Evolutionary conservation across 371 early-diverging fungal species (phyloP).

Genomic region (Zopfochytrium polystomum): DNA sequence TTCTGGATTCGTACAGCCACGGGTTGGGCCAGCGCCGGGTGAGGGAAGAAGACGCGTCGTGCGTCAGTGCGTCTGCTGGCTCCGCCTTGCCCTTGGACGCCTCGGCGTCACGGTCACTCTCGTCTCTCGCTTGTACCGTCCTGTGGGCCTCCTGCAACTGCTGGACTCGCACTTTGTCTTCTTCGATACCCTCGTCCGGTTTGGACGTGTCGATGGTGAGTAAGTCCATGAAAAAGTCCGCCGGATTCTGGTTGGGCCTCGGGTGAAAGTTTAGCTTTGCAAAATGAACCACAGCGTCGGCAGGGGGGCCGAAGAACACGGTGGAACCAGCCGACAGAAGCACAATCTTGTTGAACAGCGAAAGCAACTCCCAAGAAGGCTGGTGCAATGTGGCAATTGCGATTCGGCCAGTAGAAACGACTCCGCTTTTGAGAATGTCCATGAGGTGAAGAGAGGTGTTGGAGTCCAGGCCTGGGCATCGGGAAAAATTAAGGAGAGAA

Average conservation of each 20-base stretch:
- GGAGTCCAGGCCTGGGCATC: slow-evolving; percentile 89
- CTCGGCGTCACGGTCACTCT: too few species aligned
- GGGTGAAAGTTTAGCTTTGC: slow-evolving; percentile 36
- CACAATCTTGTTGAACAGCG: slow-evolving; percentile 58
- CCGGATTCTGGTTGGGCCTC: too few species aligned
- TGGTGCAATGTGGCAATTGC: slow-evolving; percentile 90
- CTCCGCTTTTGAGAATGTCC: slow-evolving; percentile 51
- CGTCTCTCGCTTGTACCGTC: too few species aligned
- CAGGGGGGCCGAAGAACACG: slow-evolving; percentile 45
- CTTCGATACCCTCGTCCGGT: background rate
- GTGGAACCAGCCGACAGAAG: slow-evolving; percentile 54
- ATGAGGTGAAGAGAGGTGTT: too few species aligned
- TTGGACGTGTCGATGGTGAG: background rate
- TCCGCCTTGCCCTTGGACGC: too few species aligned
- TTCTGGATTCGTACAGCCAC: too few species aligned
- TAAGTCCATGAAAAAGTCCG: too few species aligned
- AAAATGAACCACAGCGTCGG: slow-evolving; percentile 47
- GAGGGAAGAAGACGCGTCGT: too few species aligned
- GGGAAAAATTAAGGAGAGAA: background rate
- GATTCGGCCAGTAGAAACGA: slow-evolving; percentile 51
- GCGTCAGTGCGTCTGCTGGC: too few species aligned
- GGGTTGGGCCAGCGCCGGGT: too few species aligned
- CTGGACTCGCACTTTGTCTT: background rate
- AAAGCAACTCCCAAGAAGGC: slow-evolving; percentile 60
- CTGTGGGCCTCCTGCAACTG: background rate